Evolutionary conservation across 2,329 filamentous ascomycete genomes (phyloP).

Genomic region (Neurospora crassa): DNA sequence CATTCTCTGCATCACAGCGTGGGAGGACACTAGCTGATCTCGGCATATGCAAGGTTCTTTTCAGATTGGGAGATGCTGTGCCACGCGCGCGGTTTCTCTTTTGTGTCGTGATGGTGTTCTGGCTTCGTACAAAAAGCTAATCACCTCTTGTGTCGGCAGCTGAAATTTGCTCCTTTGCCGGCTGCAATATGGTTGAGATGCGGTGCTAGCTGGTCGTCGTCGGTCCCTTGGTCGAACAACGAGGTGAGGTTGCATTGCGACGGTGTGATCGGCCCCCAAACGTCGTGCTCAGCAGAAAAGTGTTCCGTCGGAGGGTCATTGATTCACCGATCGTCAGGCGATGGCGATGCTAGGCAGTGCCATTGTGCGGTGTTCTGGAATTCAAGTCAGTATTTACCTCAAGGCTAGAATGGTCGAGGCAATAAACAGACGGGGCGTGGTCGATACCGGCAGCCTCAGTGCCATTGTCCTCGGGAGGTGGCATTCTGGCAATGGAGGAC

Average conservation of each 20-base stretch:
- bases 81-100: slow-evolving; percentile 2
- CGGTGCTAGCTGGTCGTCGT: neutral
- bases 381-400: too few species aligned
- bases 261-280: neutral
- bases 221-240: neutral
- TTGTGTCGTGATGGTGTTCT: neutral
- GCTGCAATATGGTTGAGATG: neutral
- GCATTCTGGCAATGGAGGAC: neutral
- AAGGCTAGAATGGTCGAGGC: neutral
- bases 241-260: neutral
- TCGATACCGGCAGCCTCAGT: neutral
- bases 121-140: neutral
- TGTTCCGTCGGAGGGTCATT: neutral
- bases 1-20: neutral
- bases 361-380: neutral
- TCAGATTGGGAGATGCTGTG: slow-evolving; percentile 7
- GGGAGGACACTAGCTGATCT: neutral
- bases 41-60: slow-evolving; percentile 11
- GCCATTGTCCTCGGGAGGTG: neutral
- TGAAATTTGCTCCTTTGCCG: neutral
- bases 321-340: neutral
- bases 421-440: neutral
- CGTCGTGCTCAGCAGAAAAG: neutral
- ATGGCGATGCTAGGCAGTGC: neutral
- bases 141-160: neutral